Evolutionary conservation across 2,329 filamentous ascomycete species (phyloP), one percentile per base, ranked within the genome.

Genomic region (Lanzia echinophila): DNA sequence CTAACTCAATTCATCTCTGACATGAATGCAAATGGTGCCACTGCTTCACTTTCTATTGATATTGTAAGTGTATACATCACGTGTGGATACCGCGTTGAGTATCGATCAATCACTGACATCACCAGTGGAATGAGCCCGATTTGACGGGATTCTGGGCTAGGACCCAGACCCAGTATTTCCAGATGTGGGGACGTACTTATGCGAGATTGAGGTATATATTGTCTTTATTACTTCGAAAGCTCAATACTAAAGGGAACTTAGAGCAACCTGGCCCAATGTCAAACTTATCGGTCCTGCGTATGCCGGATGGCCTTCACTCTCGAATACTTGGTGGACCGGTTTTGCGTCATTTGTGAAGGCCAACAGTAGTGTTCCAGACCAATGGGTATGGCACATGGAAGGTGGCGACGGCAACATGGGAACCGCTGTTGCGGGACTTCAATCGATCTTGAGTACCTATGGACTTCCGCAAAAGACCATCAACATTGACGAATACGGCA

Each of bases 111-210:
- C 12, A 2, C 19, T n/a, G 2, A 15, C 19, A 15, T 11, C 6
- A n/a, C 12, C 3, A 50, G 47, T 80, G 77, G 77, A 80, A 80
- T 53, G 77, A 80, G 63, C 74, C 77, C 0, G 76, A 79, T 51
- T 17, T 64, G 10, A 54, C 58, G 10, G 42, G 11, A 3, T 64
- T 62, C 44, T 77, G 75, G 68, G 54, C 53, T 7, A 64, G 72
- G 3, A 45, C 56, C 1, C 67, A 69, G 57, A 28, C 65, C 12
- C 74, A 76, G 54, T 77, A 66, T 49, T 54, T 76, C 10, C 61
- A 73, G 42, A 62, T 73, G 41, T 76, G 70, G 62, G 64, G 65
- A 22, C 65, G 70, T 28, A 71, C 71, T 3, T 65, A 71, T 55
- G 63, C 70, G 22, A 58, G 67, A 4, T 60, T 75, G n/a, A 68